Conservation (phyloP, 2,329 filamentous ascomycete species). For the Neobulgaria alba region DNA sequence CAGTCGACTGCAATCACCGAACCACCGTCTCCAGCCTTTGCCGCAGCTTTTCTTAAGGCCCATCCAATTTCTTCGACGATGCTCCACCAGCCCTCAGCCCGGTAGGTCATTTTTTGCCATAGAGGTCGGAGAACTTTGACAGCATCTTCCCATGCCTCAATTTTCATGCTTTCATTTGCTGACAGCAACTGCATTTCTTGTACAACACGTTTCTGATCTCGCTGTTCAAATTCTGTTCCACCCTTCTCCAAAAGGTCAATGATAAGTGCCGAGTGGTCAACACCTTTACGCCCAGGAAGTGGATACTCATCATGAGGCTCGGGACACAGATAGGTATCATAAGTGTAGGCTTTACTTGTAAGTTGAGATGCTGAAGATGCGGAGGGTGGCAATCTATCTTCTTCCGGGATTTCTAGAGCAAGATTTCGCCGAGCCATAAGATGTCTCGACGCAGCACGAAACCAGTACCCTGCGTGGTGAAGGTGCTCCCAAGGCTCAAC, state of each 20-base stretch:
- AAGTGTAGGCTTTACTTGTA: slow-evolving; percentile 44
- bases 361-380: slow-evolving; percentile 37
- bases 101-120: slow-evolving; percentile 49
- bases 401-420: slow-evolving; percentile 49
- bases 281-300: slow-evolving; percentile 36
- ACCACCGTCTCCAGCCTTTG: slow-evolving; percentile 41
- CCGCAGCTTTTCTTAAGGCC: slow-evolving; percentile 50
- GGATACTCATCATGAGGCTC: slow-evolving; percentile 53
- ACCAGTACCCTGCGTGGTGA: slow-evolving; percentile 62
- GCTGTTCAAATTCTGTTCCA: slow-evolving; percentile 43
- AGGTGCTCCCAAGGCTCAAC: slow-evolving; percentile 55
- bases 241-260: slow-evolving; percentile 44
- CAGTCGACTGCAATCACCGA: slow-evolving; percentile 55
- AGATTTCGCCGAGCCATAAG: slow-evolving; percentile 43
- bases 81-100: slow-evolving; percentile 50
- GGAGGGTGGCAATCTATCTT: slow-evolving; percentile 46
- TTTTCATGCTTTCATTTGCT: slow-evolving; percentile 44
- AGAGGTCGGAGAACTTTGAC: slow-evolving; percentile 46
- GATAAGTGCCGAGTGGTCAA: slow-evolving; percentile 48
- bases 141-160: slow-evolving; percentile 44
- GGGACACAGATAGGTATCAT: slow-evolving; percentile 60
- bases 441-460: slow-evolving; percentile 51
- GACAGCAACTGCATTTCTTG: slow-evolving; percentile 48
- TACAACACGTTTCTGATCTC: slow-evolving; percentile 43
- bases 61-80: slow-evolving; percentile 53